Evolutionary conservation across 2,329 filamentous ascomycete genomes (phyloP).

Genomic region (Monosporascus sp.): DNA sequence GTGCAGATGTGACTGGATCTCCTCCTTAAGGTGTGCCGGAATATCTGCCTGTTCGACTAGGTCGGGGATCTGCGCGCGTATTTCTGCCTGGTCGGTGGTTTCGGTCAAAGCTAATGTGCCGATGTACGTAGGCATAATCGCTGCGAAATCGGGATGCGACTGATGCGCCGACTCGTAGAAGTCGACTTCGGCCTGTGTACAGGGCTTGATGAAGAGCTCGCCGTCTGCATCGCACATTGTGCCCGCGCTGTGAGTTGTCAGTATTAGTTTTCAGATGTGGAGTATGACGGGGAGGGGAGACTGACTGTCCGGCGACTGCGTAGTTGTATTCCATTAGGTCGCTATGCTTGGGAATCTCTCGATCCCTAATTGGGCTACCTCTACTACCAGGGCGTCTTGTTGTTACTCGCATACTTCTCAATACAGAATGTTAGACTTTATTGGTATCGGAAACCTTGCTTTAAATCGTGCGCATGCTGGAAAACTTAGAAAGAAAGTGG

Average conservation of each 20-base stretch:
- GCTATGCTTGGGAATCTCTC: slow-evolving; percentile 48
- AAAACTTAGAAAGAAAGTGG: too few species aligned
- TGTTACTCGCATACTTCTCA: neutral
- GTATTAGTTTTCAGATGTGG: slow-evolving; percentile 8
- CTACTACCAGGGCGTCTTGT: slow-evolving; percentile 17
- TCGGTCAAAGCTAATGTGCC: slow-evolving; percentile 70
- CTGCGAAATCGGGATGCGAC: slow-evolving; percentile 66
- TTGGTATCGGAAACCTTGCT: too few species aligned
- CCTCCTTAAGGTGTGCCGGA: slow-evolving; percentile 36
- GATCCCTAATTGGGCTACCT: slow-evolving; percentile 17
- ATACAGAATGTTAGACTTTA: too few species aligned
- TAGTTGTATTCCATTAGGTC: slow-evolving; percentile 66
- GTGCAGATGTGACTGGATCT: slow-evolving; percentile 33
- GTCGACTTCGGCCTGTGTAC: slow-evolving; percentile 74
- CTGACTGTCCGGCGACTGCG: slow-evolving; percentile 82
- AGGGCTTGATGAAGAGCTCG: slow-evolving; percentile 89
- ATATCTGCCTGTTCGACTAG: slow-evolving; percentile 31
- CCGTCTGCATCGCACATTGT: slow-evolving; percentile 81
- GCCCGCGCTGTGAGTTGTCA: slow-evolving; percentile 61
- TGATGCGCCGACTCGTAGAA: slow-evolving; percentile 76
- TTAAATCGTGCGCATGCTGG: too few species aligned
- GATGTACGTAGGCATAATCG: slow-evolving; percentile 79
- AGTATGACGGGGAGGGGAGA: slow-evolving; percentile 18
- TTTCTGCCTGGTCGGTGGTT: slow-evolving; percentile 37
- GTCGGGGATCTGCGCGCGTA: slow-evolving; percentile 44